Conservation (phyloP, 2,329 filamentous ascomycete genomes). For the Immersiporthe knoxdaviesiana region DNA sequence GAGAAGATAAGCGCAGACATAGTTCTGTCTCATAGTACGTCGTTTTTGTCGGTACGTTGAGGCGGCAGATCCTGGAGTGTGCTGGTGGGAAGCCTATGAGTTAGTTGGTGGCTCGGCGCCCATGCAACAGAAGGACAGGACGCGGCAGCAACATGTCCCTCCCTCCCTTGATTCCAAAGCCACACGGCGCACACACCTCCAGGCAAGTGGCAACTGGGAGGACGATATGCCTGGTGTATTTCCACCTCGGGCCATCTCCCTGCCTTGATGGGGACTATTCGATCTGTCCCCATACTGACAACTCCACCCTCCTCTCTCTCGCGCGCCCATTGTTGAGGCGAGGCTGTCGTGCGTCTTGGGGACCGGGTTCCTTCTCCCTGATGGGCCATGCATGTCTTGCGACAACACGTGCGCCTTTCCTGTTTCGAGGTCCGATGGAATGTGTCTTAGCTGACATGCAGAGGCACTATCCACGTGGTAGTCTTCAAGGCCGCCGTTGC, state of each 20-base stretch:
- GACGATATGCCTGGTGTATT: background rate
- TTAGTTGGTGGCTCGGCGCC: background rate
- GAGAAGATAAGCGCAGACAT: conserved; percentile 2
- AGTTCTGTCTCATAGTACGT: conserved; percentile 3
- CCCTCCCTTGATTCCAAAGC: background rate
- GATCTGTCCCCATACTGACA: background rate
- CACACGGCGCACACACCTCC: background rate
- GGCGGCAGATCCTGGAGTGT: background rate
- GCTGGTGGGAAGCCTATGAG: background rate
- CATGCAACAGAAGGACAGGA: background rate
- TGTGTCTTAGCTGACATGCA: conserved; percentile 6
- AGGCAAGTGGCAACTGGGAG: background rate
- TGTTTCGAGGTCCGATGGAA: background rate
- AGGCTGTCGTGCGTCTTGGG: background rate
- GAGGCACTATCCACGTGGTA: conserved; percentile 5
- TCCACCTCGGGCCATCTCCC: background rate
- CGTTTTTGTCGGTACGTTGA: background rate
- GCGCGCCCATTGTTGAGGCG: background rate
- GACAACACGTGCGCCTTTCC: conserved; percentile 5
- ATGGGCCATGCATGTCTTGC: conserved; percentile 5
- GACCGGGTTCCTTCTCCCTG: background rate
- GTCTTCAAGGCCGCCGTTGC: background rate
- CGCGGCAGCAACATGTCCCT: background rate
- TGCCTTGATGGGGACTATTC: background rate
- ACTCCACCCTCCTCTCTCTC: background rate